phyloP scores from a whole-genome alignment of 768 basidiomycete species.

The Amanita pallidorosea region DNA sequence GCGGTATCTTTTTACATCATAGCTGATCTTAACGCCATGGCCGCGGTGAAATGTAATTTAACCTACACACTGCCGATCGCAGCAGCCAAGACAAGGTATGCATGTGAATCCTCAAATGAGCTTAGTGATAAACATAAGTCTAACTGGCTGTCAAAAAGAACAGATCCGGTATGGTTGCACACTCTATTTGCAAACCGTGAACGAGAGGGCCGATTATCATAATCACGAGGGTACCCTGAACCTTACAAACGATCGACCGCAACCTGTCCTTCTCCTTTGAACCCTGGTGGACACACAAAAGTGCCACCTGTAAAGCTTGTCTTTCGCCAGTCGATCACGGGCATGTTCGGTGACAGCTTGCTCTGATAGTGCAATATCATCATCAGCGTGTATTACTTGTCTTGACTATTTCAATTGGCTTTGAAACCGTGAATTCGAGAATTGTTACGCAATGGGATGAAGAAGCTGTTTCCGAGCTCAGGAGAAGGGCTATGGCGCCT shows the following conservation, averaged over 20 bases:
- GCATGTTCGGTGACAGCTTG: background rate
- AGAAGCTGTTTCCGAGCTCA: background rate
- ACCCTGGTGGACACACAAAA: constrained; percentile 3
- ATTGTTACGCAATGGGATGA: background rate
- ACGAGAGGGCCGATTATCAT: no score
- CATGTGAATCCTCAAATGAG: constrained; percentile 7
- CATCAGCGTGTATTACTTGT: background rate
- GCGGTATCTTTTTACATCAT: constrained; percentile 28
- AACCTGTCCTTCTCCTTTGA: constrained; percentile 14
- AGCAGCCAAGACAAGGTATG: constrained; percentile 1
- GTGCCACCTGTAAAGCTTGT: background rate
- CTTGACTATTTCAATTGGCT: background rate
- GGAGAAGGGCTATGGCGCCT: background rate
- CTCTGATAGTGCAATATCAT: background rate
- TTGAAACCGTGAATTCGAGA: background rate
- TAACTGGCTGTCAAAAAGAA: constrained; percentile 21
- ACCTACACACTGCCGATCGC: background rate
- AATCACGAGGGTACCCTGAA: constrained; percentile 18
- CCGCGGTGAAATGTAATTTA: constrained; percentile 1
- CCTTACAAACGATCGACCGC: constrained; percentile 39
- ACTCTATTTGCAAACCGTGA: constrained; percentile 5
- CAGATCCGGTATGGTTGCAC: constrained; percentile 14
- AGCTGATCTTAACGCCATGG: constrained; percentile 30
- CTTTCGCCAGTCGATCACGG: background rate
- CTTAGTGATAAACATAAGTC: constrained; percentile 17